A percentile compares a stretch with the other conserved stretches of the same genome.
Evolutionary conservation across 192 early-diverging fungal genomes (phyloP).

Genomic region (Chytriomyces sp.): DNA sequence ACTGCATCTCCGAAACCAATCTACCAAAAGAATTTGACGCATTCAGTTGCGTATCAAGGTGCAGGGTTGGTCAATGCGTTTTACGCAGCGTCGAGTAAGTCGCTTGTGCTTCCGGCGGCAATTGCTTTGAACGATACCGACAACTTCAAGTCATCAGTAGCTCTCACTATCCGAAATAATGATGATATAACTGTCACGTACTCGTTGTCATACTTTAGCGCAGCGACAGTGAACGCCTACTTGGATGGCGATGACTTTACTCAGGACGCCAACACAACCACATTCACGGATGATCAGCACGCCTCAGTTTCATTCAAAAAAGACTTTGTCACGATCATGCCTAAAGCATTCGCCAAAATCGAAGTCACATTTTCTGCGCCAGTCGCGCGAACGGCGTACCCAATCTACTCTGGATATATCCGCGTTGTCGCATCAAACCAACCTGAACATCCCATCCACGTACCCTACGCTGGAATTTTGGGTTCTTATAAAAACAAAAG

Average conservation of each 20-base stretch:
- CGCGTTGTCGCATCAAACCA: neutral
- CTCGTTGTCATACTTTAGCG: slow-evolving; percentile 21
- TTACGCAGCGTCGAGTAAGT: slow-evolving; percentile 59
- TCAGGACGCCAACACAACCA: slow-evolving; percentile 11
- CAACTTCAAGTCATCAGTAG: slow-evolving; percentile 9
- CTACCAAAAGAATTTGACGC: slow-evolving; percentile 44
- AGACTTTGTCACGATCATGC: neutral
- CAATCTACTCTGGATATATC: neutral
- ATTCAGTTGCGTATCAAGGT: slow-evolving; percentile 70
- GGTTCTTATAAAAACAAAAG: neutral
- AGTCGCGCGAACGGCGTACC: neutral
- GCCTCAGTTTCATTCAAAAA: neutral
- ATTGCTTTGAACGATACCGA: slow-evolving; percentile 47
- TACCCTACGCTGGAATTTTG: slow-evolving; percentile 17
- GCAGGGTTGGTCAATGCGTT: slow-evolving; percentile 76
- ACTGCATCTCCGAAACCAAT: slow-evolving; percentile 53
- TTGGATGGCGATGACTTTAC: slow-evolving; percentile 35
- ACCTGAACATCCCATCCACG: neutral
- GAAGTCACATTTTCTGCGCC: neutral
- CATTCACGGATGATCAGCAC: slow-evolving; percentile 29
- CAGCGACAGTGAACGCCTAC: slow-evolving; percentile 22
- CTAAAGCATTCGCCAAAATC: neutral
- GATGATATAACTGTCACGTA: slow-evolving; percentile 25
- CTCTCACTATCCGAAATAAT: slow-evolving; percentile 38
- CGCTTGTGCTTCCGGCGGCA: slow-evolving; percentile 54